Percentiles rank a stretch among this genome's conserved stretches.
Conservation (phyloP, 768 basidiomycete genomes). For the Podaxis pistillaris region DNA sequence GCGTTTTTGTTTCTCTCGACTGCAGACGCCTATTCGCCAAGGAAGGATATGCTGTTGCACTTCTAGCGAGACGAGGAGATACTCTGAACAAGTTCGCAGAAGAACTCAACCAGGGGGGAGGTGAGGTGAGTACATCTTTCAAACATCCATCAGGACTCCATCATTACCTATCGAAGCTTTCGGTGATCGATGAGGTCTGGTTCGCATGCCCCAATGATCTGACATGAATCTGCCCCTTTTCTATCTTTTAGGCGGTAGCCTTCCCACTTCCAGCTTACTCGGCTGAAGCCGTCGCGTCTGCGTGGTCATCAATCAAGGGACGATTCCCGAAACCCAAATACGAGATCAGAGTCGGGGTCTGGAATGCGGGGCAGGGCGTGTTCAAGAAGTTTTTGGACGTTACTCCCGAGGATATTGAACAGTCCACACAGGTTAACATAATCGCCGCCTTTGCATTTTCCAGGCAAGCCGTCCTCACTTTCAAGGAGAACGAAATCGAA, state of each 20-base stretch:
- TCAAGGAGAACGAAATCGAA: conserved; percentile 55
- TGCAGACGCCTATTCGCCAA: conserved; percentile 59
- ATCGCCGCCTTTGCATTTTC: conserved; percentile 64
- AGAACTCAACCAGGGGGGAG: conserved; percentile 53
- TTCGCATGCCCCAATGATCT: background rate
- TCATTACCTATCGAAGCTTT: too few species aligned
- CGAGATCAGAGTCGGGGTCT: conserved; percentile 59
- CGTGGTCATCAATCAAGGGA: conserved; percentile 45
- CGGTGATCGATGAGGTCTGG: too few species aligned
- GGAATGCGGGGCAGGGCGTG: conserved; percentile 55
- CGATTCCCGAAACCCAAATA: conserved; percentile 48
- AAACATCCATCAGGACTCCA: background rate
- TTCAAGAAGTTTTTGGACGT: conserved; percentile 70
- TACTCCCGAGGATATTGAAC: conserved; percentile 54
- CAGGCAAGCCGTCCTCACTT: conserved; percentile 53
- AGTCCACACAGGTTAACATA: conserved; percentile 50
- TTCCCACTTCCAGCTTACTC: conserved; percentile 56
- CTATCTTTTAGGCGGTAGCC: conserved; percentile 43
- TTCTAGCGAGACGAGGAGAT: conserved; percentile 59
- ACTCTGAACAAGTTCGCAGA: conserved; percentile 48
- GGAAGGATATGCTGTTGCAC: conserved; percentile 64
- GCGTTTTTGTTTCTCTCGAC: background rate
- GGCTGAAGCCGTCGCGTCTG: conserved; percentile 46
- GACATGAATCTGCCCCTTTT: background rate
- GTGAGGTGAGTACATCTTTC: conserved; percentile 39